Conservation (phyloP, 192 early-diverging fungal genomes). For the Phycomyces nitens region DNA sequence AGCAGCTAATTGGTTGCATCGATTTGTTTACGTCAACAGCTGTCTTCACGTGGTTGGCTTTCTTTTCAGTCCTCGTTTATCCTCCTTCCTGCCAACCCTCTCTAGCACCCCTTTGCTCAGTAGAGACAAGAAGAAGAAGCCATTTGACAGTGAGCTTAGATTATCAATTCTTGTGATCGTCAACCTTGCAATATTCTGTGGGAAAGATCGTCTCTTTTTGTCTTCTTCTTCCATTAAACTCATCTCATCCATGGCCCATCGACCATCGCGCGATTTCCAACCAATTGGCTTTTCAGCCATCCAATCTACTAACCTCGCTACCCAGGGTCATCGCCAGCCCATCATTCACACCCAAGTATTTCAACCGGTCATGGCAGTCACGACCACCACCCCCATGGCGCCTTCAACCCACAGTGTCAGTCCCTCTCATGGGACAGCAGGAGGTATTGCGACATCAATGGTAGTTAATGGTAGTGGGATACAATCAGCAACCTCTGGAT, state of each 20-base stretch:
- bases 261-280: constrained; percentile 8
- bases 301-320: neutral
- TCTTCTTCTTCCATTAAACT: too few species aligned
- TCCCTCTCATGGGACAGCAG: neutral
- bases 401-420: neutral
- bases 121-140: neutral
- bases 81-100: neutral
- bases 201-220: neutral
- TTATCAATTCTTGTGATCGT: neutral
- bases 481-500: neutral
- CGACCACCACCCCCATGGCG: neutral
- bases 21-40: constrained; percentile 2
- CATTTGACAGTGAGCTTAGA: neutral
- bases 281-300: constrained; percentile 2
- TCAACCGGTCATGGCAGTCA: constrained; percentile 4
- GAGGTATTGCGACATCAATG: neutral
- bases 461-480: constrained; percentile 5
- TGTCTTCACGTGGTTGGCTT: neutral
- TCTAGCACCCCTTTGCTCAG: neutral
- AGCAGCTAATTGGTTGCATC: neutral
- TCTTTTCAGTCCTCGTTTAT: constrained; percentile 3
- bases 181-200: neutral
- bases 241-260: constrained; percentile 11
- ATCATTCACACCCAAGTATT: neutral
- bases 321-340: constrained; percentile 12